phyloP scores from a whole-genome alignment of 2,329 filamentous ascomycete species.

The Karstenula rhodostoma region DNA sequence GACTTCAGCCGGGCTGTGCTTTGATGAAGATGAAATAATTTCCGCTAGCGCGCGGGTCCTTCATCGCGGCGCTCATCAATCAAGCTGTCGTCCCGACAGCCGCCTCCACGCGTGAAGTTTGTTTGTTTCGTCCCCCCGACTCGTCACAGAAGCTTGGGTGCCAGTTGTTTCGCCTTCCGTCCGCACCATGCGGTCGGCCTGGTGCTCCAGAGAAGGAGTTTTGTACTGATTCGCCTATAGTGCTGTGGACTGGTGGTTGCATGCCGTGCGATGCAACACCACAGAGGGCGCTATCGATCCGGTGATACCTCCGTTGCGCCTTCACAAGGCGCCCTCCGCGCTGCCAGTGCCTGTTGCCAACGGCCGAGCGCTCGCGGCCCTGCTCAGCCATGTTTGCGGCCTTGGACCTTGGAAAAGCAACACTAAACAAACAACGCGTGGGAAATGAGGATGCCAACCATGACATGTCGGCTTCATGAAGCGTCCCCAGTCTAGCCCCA shows the following conservation, averaged over 20 bases:
- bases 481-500: conserved; percentile 37
- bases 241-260: conserved; percentile 11
- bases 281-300: conserved; percentile 30
- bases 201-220: conserved; percentile 21
- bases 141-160: conserved; percentile 29
- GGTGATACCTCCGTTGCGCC: conserved; percentile 26
- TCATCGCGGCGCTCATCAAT: conserved; percentile 1
- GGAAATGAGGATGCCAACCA: conserved; percentile 42
- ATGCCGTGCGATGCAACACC: conserved; percentile 32
- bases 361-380: conserved; percentile 12
- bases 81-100: conserved; percentile 21
- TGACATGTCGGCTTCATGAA: conserved; percentile 33
- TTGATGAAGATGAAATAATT: neutral
- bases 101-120: conserved; percentile 19
- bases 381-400: conserved; percentile 30
- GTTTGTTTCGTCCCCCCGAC: conserved; percentile 30
- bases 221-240: conserved; percentile 21
- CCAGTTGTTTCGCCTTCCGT: conserved; percentile 24
- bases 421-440: conserved; percentile 51
- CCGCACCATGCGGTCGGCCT: conserved; percentile 1
- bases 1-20: neutral
- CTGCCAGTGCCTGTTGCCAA: conserved; percentile 16
- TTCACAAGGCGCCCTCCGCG: conserved; percentile 17
- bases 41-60: conserved; percentile 11
- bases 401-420: conserved; percentile 22